phyloP scores from a whole-genome alignment of 768 basidiomycete species.

The Calocybe gangraenosa region DNA sequence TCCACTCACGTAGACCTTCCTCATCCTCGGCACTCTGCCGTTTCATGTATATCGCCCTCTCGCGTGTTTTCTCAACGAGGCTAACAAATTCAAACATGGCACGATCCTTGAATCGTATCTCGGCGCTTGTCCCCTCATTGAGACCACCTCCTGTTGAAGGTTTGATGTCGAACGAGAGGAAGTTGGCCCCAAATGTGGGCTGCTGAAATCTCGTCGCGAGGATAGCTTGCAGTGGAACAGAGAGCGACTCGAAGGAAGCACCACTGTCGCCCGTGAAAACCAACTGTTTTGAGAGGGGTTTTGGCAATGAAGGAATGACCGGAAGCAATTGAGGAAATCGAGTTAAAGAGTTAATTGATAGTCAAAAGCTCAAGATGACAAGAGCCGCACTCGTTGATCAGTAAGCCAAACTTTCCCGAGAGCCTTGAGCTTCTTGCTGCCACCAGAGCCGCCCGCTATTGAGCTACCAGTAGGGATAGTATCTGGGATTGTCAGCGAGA shows the following conservation, averaged over 20 bases:
- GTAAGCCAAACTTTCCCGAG: slow-evolving; percentile 61
- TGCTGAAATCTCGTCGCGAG: slow-evolving; percentile 72
- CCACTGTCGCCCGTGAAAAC: slow-evolving; percentile 46
- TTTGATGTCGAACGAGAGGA: slow-evolving; percentile 58
- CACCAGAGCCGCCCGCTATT: slow-evolving; percentile 48
- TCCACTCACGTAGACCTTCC: slow-evolving; percentile 56
- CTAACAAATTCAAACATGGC: slow-evolving; percentile 73
- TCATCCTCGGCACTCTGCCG: slow-evolving; percentile 54
- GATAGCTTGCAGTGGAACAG: slow-evolving; percentile 61
- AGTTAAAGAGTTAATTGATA: slow-evolving; percentile 9
- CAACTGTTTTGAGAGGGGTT: slow-evolving; percentile 39
- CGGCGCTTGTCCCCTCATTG: slow-evolving; percentile 56
- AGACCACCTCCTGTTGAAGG: slow-evolving; percentile 68
- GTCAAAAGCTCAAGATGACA: not conserved
- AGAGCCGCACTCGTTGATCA: slow-evolving; percentile 60
- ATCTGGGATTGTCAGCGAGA: slow-evolving; percentile 55
- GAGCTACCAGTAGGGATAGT: slow-evolving; percentile 35
- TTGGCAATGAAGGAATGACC: not conserved
- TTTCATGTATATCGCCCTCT: slow-evolving; percentile 72
- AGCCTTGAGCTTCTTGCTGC: slow-evolving; percentile 53
- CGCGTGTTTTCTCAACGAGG: slow-evolving; percentile 72
- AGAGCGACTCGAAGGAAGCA: slow-evolving; percentile 40
- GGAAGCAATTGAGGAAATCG: not conserved
- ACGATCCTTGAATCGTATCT: slow-evolving; percentile 64
- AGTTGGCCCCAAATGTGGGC: slow-evolving; percentile 69